Base-by-base conservation (phyloP, 371 early-diverging fungal genomes). In the Mycotypha africana region DNA sequence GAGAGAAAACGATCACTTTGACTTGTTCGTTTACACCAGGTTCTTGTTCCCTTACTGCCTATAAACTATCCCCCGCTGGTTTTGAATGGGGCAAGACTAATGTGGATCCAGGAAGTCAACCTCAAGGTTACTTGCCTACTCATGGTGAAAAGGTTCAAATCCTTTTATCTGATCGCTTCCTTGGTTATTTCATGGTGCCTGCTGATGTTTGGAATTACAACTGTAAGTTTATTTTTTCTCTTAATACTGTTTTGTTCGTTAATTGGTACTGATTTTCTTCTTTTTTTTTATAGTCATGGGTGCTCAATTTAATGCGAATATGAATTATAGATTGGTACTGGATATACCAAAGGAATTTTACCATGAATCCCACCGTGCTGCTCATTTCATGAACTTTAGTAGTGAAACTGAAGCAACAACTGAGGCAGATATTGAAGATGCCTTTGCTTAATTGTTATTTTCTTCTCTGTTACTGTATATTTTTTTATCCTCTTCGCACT, bases 171-270 rank as follows among this genome's bases (percentile, higher is more conserved):
- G 97, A 97, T 64, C 78, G 90, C 37, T 95, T 94, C 85, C 81
- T 91, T 45, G 99, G 99, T 36, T 93, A 85, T 84, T 98, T 97
- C 50, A 91, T 97, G 95, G 97, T 97, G 1, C 99, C 99, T 1
- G 82, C 86, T 26, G 91, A 91, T 33, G 63, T 89, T 26, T 98
- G 99, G 99, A 97, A 98, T 69, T 97, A 96, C 66, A 73, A 73
- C 67, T 73, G 62, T 62, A 53, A 62, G 62, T 49, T 22, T n/a
- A n/a, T n/a, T n/a, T n/a, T n/a, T n/a, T n/a, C n/a, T n/a, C n/a
- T n/a, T n/a, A n/a, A n/a, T n/a, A n/a, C n/a, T n/a, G n/a, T n/a
- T n/a, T n/a, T n/a, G n/a, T n/a, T n/a, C n/a, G n/a, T n/a, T n/a
- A n/a, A n/a, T n/a, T n/a, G n/a, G n/a, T n/a, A n/a, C n/a, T n/a